These are phyloP conservation scores for Corymbia maculata DNA, from an alignment of 345 rosid species.

Conservation along the genomic window DNA sequence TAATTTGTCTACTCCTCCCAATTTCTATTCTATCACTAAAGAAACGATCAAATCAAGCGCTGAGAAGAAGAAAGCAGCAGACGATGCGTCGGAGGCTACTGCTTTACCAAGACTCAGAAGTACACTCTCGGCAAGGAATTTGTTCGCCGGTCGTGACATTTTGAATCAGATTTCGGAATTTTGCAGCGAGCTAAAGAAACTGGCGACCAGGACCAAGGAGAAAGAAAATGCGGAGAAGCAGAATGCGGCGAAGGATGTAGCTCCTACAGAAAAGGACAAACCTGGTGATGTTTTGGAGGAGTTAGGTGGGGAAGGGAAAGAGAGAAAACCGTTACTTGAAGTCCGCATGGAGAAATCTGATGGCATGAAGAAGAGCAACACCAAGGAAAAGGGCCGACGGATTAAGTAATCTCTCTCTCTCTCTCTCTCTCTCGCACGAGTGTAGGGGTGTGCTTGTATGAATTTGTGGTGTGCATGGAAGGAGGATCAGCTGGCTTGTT, in stretches of 20 bases:
- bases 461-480: background rate
- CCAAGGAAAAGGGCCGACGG: conserved; percentile 43
- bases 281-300: conserved; percentile 20
- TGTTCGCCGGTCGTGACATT: conserved; percentile 76
- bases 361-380: conserved; percentile 19
- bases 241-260: conserved; percentile 1
- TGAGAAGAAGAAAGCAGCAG: conserved; percentile 34
- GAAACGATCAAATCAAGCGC: conserved; percentile 40
- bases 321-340: conserved; percentile 55
- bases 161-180: conserved; percentile 71
- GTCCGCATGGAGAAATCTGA: conserved; percentile 22
- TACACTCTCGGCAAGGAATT: conserved; percentile 71
- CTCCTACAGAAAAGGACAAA: conserved; percentile 7
- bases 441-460: background rate
- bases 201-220: conserved; percentile 61
- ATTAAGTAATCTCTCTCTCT: conserved; percentile 29
- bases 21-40: conserved; percentile 36
- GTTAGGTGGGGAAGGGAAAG: conserved; percentile 23
- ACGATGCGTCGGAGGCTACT: conserved; percentile 15
- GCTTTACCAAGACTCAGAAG: conserved; percentile 45
- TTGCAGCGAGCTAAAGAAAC: conserved; percentile 70
- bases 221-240: conserved; percentile 33
- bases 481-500: background rate
- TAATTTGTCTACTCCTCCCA: conserved; percentile 36
- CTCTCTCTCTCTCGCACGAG: background rate